Base-by-base conservation (phyloP, 2,329 filamentous ascomycete species). In the Ophiocordyceps sinensis region DNA sequence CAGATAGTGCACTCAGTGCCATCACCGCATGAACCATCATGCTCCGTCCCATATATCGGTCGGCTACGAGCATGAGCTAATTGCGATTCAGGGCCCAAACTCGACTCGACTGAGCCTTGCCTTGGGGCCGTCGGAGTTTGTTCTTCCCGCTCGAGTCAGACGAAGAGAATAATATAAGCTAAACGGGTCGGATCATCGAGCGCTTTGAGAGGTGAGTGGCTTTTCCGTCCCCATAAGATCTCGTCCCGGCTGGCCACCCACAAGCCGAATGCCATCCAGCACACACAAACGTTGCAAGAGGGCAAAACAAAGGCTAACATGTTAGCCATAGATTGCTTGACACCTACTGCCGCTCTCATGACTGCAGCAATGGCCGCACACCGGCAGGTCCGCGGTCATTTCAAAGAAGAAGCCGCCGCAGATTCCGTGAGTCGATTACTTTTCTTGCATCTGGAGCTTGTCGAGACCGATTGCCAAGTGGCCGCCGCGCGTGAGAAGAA, bases 361-460 rank as follows among this genome's bases (percentile, higher is more conserved):
- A 49, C 45, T 12, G 47, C 46, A 31, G 29, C 47, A 23, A 49
- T 49, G 47, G 32, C 47, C 29, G 43, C 47, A n/a, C 45, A 49
- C 38, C 45, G 45, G 41, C 47, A 47, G 34, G 44, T 43, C 39
- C 47, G 47, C 43, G 42, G 47, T 13, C 43, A 49, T 14, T 47
- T 47, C 41, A 49, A 49, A 28, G 45, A 47, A 9, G 47, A 49
- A 29, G 15, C 42, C 11, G 41, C 42, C 10, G 37, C 45, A 23
- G 45, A 49, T 36, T 13, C 45, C 3, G 47, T 49, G 40, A 44
- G 47, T 47, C 32, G 5, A 26, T 28, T 11, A 7, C 35, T 39
- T 28, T 42, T 44, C 38, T 34, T 42, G 10, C 14, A 17, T 44
- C 28, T 39, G 35, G 28, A 21, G 29, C 14, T 19, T 36, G 7